phyloP scores from a whole-genome alignment of 345 rosid genomes.

The Populus ilicifolia region DNA sequence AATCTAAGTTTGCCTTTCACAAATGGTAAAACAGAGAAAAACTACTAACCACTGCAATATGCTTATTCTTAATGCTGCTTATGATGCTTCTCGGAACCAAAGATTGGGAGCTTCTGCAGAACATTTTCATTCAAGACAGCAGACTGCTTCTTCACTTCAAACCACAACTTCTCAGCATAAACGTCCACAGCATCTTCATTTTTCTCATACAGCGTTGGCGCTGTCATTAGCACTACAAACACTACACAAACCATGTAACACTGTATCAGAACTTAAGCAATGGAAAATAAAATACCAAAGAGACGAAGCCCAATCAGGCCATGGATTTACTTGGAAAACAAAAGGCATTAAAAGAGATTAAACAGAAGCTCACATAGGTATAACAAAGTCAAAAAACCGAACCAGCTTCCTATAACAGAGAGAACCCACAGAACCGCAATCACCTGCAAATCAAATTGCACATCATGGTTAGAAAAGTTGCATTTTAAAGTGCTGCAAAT shows the following conservation, averaged over 20 bases:
- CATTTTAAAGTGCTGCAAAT: background rate
- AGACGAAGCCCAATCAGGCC: no score
- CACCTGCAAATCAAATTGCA: conserved; percentile 26
- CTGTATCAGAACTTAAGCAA: background rate
- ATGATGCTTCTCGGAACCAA: conserved; percentile 9
- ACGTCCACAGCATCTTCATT: conserved; percentile 38
- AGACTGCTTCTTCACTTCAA: conserved; percentile 34
- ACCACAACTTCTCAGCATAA: conserved; percentile 34
- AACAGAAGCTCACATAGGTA: conserved; percentile 24
- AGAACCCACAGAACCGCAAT: conserved; percentile 28
- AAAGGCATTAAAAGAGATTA: background rate
- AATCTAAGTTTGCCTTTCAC: background rate
- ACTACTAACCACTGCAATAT: background rate
- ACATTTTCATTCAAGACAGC: conserved; percentile 35
- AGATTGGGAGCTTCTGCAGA: conserved; percentile 28
- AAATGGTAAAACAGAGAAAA: background rate
- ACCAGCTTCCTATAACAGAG: conserved; percentile 42
- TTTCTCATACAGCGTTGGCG: conserved; percentile 38
- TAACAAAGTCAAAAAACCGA: conserved; percentile 35
- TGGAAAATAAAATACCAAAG: background rate
- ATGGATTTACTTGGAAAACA: no score
- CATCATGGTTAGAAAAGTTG: background rate
- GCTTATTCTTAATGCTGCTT: conserved; percentile 25
- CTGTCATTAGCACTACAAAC: conserved; percentile 31
- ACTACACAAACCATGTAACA: conserved; percentile 19